These are phyloP conservation scores for Phlyctochytrium planicorne DNA, from an alignment of 192 early-diverging fungal genomes.

Conservation along the genomic window DNA sequence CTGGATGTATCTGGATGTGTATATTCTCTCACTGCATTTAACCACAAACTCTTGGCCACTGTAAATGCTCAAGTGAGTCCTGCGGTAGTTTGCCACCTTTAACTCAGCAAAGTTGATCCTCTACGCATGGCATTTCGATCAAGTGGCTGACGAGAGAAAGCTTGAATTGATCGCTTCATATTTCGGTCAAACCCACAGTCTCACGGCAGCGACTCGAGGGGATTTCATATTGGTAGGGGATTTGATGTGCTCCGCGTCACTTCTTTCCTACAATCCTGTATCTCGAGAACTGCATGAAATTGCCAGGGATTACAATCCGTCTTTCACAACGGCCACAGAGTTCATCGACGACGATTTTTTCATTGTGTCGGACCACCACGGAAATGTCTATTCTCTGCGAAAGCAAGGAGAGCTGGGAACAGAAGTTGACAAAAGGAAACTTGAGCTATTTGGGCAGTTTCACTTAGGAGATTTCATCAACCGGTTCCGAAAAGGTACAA, in stretches of 20 bases:
- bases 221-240: conserved; percentile 81
- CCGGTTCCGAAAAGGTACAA: conserved; percentile 67
- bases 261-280: conserved; percentile 49
- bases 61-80: conserved; percentile 46
- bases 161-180: conserved; percentile 24
- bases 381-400: conserved; percentile 61
- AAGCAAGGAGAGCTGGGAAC: conserved; percentile 47
- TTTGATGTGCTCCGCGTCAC: conserved; percentile 72
- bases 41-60: conserved; percentile 65
- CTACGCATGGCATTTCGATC: too few relatives aligned
- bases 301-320: conserved; percentile 58
- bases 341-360: conserved; percentile 57
- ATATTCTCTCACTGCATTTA: conserved; percentile 57
- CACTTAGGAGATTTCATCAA: conserved; percentile 85
- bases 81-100: conserved; percentile 4
- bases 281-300: conserved; percentile 48
- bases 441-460: conserved; percentile 66
- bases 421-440: conserved; percentile 51
- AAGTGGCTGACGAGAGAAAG: not conserved
- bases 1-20: conserved; percentile 62
- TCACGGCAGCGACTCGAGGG: conserved; percentile 59
- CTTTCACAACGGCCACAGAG: conserved; percentile 67
- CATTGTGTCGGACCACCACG: conserved; percentile 58
- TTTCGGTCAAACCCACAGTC: conserved; percentile 57
- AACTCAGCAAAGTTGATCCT: too few relatives aligned